Evolutionary conservation across 129 eudicot species (phyloP), one percentile per base, ranked within the genome.

Genomic region (Artemisia annua): DNA sequence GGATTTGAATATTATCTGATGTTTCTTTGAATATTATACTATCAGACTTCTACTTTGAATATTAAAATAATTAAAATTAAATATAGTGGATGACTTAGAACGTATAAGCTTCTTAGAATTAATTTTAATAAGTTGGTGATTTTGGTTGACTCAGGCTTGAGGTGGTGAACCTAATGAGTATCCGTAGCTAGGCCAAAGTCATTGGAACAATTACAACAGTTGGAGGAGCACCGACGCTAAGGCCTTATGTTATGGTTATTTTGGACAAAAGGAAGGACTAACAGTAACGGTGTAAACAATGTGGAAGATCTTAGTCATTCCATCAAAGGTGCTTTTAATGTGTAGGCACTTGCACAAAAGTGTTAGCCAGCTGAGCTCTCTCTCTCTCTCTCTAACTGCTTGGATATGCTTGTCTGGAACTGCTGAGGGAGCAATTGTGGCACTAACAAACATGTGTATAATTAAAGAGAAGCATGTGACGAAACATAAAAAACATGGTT

Each of bases 141-240:
- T 51, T 70, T 63, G 20, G 3, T 52, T 76, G 60, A 81, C 51
- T 19, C 68, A 94, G 98, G 85, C 92, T 94, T 44, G 98, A 24
- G 26, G 26, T 24, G 26, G 2, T 24, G 26, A 24, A 24, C 26
- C 2, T 24, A 24, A 24, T 1, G 76, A 87, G 85, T 71, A 80
- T 90, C 48, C 87, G 85, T 22, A 24, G 26, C 26, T 2, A 24
- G 26, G 26, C 26, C 2, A 24, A 24, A 24, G 26, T 24, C 2
- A 2, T 1, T 24, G 26, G 26, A 1, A 24, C 26, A 24, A 24
- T 24, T 24, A 24, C 26, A 24, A 24, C 26, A 90, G 98, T 89
- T 19, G 95, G 84, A 57, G 98, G 98, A 73, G 98, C 98, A 67
- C 89, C 88, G 92, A 73, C 88, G 75, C 90, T 94, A 80, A 78